These are phyloP conservation scores for Rhodotorula sp. DNA, from an alignment of 1,284 basidiomycete species.

Conservation along the genomic window DNA sequence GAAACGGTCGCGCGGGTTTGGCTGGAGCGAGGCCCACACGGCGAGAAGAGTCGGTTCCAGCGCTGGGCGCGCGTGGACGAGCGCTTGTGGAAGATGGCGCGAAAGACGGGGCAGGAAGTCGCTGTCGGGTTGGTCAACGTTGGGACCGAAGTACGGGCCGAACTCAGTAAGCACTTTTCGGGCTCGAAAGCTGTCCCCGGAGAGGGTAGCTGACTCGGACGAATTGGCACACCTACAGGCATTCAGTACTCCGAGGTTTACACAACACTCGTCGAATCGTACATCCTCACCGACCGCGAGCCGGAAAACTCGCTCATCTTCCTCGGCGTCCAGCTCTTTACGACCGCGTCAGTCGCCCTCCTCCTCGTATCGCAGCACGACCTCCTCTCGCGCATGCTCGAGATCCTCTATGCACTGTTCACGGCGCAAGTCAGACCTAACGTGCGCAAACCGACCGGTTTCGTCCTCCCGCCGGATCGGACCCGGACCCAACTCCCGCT, in stretches of 20 bases:
- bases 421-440: constrained; percentile 67
- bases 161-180: constrained; percentile 60
- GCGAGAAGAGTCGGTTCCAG: constrained; percentile 59
- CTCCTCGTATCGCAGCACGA: constrained; percentile 71
- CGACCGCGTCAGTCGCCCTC: constrained; percentile 75
- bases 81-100: constrained; percentile 76
- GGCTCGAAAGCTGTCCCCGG: background rate
- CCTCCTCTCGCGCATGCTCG: constrained; percentile 71
- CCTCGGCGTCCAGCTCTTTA: constrained; percentile 85
- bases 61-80: constrained; percentile 74
- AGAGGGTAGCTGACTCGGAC: background rate
- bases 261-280: constrained; percentile 80
- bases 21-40: constrained; percentile 55
- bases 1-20: constrained; percentile 71
- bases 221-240: constrained; percentile 54
- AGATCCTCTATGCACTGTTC: constrained; percentile 81
- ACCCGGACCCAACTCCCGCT: constrained; percentile 59
- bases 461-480: constrained; percentile 56
- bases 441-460: constrained; percentile 56
- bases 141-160: constrained; percentile 70
- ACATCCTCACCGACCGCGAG: constrained; percentile 85
- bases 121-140: constrained; percentile 74
- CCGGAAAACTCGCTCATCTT: constrained; percentile 90
- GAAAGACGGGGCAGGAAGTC: constrained; percentile 74
- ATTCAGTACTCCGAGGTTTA: constrained; percentile 81